Conservation (phyloP, 1,284 basidiomycete species). For the Rhodotorula glutinis region DNA sequence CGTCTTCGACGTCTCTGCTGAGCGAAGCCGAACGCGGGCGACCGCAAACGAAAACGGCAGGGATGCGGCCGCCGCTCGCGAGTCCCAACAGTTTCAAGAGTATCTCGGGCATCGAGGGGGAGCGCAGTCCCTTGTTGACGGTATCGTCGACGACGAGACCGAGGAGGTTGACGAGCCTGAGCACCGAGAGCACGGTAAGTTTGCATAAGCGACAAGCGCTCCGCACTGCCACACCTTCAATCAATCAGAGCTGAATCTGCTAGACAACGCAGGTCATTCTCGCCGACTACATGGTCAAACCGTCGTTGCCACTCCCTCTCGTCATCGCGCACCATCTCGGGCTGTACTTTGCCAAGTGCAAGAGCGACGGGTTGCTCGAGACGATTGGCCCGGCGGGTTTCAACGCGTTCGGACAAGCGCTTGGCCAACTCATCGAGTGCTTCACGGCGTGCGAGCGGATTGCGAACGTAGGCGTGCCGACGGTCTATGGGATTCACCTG, state of each 20-base stretch:
- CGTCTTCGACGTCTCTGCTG: background rate
- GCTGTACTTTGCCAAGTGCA: conserved; percentile 43
- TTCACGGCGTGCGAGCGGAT: conserved; percentile 40
- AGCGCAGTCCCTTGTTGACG: conserved; percentile 31
- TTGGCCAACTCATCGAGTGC: conserved; percentile 29
- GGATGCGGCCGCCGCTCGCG: background rate
- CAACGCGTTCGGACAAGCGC: conserved; percentile 32
- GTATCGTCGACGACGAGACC: background rate
- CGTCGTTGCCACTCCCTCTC: conserved; percentile 43
- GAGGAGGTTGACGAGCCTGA: conserved; percentile 1
- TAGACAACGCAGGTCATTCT: conserved; percentile 20
- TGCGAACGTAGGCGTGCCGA: conserved; percentile 35
- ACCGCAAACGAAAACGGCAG: background rate
- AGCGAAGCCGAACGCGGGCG: background rate
- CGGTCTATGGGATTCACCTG: conserved; percentile 19
- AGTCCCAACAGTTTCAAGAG: conserved; percentile 1
- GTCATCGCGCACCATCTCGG: conserved; percentile 44
- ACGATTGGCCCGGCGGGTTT: conserved; percentile 43
- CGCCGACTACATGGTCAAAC: conserved; percentile 39
- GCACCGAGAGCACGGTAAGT: conserved; percentile 1
- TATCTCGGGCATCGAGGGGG: background rate
- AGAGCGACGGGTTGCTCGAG: conserved; percentile 39
- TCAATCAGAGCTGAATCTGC: too few species aligned
- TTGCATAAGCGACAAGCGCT: background rate
- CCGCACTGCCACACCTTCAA: background rate